Evolutionary conservation across 2,329 filamentous ascomycete species (phyloP), one percentile per base, ranked within the genome.

Genomic region (Cucurbitaria berberidis): DNA sequence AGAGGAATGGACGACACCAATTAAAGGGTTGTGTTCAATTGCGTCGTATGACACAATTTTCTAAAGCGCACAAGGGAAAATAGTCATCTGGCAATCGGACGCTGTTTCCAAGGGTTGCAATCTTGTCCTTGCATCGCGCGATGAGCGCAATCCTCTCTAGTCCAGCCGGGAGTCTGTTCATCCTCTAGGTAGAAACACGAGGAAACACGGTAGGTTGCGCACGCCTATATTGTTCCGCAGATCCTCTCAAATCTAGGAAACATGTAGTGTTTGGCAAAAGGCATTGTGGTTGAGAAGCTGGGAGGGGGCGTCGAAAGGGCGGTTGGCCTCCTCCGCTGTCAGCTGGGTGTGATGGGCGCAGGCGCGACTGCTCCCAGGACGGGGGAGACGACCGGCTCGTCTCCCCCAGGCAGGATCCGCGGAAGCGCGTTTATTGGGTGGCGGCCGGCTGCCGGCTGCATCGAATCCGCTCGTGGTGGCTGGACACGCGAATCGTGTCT

Each of bases 361-460:
- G 22, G 27, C n/a, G n/a, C n/a, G n/a, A n/a, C 5, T 49, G 57
- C 54, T 54, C 60, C 60, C 60, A 60, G 41, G 39, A 22, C 34
- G 29, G 38, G 42, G 60, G 60, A 63, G 60, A 63, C 60, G 60
- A 63, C 27, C 49, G 43, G 49, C 40, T 62, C 60, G 59, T 62
- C 59, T 63, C 59, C 60, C 52, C 35, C 40, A 22, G 47, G 38
- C 48, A 62, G 59, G 60, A 55, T 56, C 36, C 27, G 46, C 44
- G 38, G 32, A 38, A 50, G 43, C 29, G 30, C 42, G 48, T 32
- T 48, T 36, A 56, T 62, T 62, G 55, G n/a, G 55, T 53, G 41
- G 50, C 27, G 41, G 29, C 30, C 18, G 38, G 43, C n/a, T n/a
- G 42, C 19, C 36, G 50, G 47, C n/a, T 48, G 52, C 50, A 44